Evolutionary conservation across 768 basidiomycete species (phyloP).

Genomic region (Pleurotus ostreatus): DNA sequence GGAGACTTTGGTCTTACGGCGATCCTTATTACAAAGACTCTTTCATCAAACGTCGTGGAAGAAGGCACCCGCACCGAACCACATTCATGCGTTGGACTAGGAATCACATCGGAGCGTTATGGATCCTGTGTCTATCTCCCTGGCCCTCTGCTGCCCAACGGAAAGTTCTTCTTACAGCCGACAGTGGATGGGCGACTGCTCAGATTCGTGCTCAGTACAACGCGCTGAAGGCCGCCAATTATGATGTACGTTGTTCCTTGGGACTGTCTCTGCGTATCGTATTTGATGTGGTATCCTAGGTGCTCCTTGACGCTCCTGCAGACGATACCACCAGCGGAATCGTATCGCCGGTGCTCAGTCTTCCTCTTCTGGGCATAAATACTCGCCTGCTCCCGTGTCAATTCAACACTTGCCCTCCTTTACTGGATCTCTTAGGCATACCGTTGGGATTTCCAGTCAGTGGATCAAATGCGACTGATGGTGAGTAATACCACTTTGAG

Average conservation of each 20-base stretch:
- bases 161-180: conserved; percentile 2
- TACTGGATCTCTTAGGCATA: conserved; percentile 4
- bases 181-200: conserved; percentile 6
- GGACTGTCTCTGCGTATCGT: not conserved
- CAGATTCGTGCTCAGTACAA: conserved; percentile 6
- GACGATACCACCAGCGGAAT: not conserved
- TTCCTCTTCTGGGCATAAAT: not conserved
- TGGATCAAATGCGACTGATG: conserved; percentile 2
- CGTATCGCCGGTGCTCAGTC: not conserved
- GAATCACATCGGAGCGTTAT: too few species aligned
- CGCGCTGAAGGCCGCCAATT: conserved; percentile 1
- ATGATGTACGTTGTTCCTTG: not conserved
- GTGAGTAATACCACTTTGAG: not conserved
- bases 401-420: conserved; percentile 3
- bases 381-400: conserved; percentile 4
- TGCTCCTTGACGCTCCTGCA: conserved; percentile 1
- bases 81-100: too few species aligned
- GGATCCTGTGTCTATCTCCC: not conserved
- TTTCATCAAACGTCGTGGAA: too few species aligned
- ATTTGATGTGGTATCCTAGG: not conserved
- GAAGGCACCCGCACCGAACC: too few species aligned
- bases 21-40: too few species aligned
- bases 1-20: too few species aligned
- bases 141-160: not conserved
- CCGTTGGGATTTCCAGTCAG: not conserved